Evolutionary conservation across 2,329 filamentous ascomycete species (phyloP), one percentile per base, ranked within the genome.

Genomic region (Emergomyces pasteurianus): DNA sequence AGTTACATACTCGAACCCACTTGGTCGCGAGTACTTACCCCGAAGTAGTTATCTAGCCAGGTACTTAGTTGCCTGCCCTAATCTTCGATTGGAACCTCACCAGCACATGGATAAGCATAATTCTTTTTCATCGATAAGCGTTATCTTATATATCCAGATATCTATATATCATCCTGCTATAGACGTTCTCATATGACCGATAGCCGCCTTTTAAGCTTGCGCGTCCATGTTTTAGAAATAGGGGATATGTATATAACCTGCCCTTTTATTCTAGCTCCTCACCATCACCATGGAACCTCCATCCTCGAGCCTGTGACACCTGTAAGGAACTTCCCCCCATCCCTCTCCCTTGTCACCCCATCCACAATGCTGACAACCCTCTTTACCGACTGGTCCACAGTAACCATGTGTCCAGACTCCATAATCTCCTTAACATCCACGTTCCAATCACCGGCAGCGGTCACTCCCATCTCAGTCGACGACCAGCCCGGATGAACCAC

Each of bases 401-500:
- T 68, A 8, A 67, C 66, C 0, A 71, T 70, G 4, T 69, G 67
- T 0, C 59, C 66, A 2, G 62, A 57, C 34, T 54, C 31, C 28
- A 34, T 1, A 31, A 54, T 54, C 52, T 54, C 52, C 52, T 21
- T 38, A 54, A 23, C 10, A 3, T 62, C 42, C 54, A 69, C 67
- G 0, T 65, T 67, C 74, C 73, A 77, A 47, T 72, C 65, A 8
- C 65, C 64, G 0, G 73, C 73, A 2, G 67, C 69, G 1, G 63
- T 63, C 1, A 70, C 61, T 1, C 75, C 75, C 31, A 61, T 61
- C 6, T 60, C 59, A 7, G 67, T 68, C 58, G 64, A 60, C 38
- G 76, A 74, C 66, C 74, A 77, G 0, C 76, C 75, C 1, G 76
- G 76, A 61, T 78, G 75, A 1, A 69, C 36, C 8, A 64, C 62